A percentile compares a stretch with the other conserved stretches of the same genome.
Conservation (phyloP, 2,329 filamentous ascomycete species). For the Hymenoscyphus fraxineus region DNA sequence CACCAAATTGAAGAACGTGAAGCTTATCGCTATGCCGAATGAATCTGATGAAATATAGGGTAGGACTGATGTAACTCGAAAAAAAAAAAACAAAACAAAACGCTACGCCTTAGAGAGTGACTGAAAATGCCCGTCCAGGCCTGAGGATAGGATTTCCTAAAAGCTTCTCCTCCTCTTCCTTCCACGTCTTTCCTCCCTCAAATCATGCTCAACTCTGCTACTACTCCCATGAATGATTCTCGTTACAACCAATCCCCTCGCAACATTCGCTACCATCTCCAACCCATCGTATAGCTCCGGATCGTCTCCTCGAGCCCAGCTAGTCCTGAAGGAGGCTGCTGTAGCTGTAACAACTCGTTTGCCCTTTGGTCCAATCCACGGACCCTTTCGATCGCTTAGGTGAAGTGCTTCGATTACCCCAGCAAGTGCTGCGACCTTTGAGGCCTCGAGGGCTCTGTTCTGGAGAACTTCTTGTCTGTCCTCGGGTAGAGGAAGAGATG, state of each 20-base stretch:
- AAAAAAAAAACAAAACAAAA: not conserved
- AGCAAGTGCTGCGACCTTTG: constrained; percentile 30
- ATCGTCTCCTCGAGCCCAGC: constrained; percentile 3
- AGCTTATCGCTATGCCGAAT: not conserved
- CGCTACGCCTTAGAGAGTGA: no score
- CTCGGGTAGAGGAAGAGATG: constrained; percentile 19
- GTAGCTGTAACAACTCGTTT: constrained; percentile 19
- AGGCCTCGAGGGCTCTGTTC: constrained; percentile 24
- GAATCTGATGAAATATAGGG: not conserved
- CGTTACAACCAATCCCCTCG: constrained; percentile 6
- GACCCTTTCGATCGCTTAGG: constrained; percentile 41
- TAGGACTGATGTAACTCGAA: not conserved
- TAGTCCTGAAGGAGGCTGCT: constrained; percentile 16
- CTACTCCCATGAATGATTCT: constrained; percentile 9
- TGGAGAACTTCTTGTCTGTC: constrained; percentile 13
- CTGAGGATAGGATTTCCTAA: not conserved
- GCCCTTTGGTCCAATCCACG: constrained; percentile 33
- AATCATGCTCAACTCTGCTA: not conserved
- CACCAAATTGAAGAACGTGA: not conserved
- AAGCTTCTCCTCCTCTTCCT: constrained; percentile 5
- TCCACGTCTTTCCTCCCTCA: constrained; percentile 1
- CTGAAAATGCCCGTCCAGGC: not conserved
- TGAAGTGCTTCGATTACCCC: constrained; percentile 39
- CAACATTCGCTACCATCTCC: constrained; percentile 9
- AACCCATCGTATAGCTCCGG: constrained; percentile 3